Percentiles rank a stretch among this genome's conserved stretches.
phyloP scores from a whole-genome alignment of 1,284 basidiomycete genomes.

The Veloboletus limbatus region DNA sequence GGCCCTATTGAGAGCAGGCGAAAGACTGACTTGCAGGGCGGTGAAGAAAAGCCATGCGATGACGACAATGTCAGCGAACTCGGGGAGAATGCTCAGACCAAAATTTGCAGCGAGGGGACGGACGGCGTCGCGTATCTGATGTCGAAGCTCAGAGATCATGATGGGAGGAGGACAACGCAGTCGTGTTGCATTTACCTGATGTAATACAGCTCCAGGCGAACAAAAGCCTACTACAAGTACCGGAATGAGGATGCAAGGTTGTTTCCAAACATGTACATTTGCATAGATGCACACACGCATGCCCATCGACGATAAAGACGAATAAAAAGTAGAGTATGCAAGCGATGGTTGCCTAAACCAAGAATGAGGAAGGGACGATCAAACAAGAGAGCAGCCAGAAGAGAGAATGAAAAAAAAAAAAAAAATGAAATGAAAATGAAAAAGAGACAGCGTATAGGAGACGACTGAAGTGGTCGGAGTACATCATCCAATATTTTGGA shows the following conservation, averaged over 20 bases:
- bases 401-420: not conserved
- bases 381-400: not conserved
- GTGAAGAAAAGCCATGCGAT: slow-evolving; percentile 51
- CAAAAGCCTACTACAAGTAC: slow-evolving; percentile 15
- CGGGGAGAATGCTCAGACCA: slow-evolving; percentile 44
- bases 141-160: slow-evolving; percentile 32
- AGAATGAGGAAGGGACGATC: slow-evolving; percentile 11
- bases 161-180: not conserved
- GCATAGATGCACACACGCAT: slow-evolving; percentile 25
- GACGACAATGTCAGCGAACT: slow-evolving; percentile 68
- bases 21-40: slow-evolving; percentile 47
- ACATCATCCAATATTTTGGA: slow-evolving; percentile 31
- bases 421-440: not conserved
- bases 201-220: not conserved
- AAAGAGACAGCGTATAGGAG: slow-evolving; percentile 10
- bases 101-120: slow-evolving; percentile 24
- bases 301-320: slow-evolving; percentile 32
- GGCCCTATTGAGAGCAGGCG: slow-evolving; percentile 44
- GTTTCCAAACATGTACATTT: slow-evolving; percentile 32
- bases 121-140: slow-evolving; percentile 27
- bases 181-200: slow-evolving; percentile 19
- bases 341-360: slow-evolving; percentile 21
- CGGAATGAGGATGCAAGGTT: slow-evolving; percentile 1
- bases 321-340: slow-evolving; percentile 30
- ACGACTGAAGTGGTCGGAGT: slow-evolving; percentile 11